Evolutionary conservation across 2,329 filamentous ascomycete genomes (phyloP), one percentile per base, ranked within the genome.

Genomic region (Calonectria pteridis): DNA sequence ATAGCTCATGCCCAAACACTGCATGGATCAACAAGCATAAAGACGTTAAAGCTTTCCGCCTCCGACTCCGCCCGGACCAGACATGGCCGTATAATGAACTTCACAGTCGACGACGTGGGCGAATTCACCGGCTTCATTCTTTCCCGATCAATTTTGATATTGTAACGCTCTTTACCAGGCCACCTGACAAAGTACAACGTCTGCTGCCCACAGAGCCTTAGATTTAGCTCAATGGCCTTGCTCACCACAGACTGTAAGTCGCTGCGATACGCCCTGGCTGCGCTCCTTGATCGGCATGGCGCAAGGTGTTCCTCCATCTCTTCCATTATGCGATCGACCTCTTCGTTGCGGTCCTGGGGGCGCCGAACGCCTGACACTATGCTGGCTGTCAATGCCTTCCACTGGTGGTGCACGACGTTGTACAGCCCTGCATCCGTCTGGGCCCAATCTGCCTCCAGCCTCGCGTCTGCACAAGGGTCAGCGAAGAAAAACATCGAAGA

Each of bases 331-430:
- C 31, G 9, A 2, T 65, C 35, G 33, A 71, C n/a, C 26, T 29
- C 51, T 7, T 46, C 62, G 5, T 66, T n/a, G n/a, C 62, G 51
- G 28, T 59, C 59, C 20, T 66, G n/a, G 14, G 50, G 18, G 28
- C 11, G 37, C 33, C 58, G 33, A 29, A 55, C 11, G 20, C 18
- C 20, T 31, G 59, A 65, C 18, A 71, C 13, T 29, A 66, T 28
- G 37, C 50, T 55, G 20, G 69, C 31, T 37, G 69, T 66, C 49
- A 66, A 16, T 5, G 62, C 49, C 29, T 66, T 71, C 69, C 69
- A 71, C 62, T 66, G 69, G 13, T 65, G 46, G 59, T 37, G 40
- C 50, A 71, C 31, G 20, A 23, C 29, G 18, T 29, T 35, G 14
- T 59, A 16, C 14, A 29, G 31, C 2, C 53, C 62, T 18, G 26